These are phyloP conservation scores for Phytophthora melonis DNA, from an alignment of 352 stramenopile species.

Conservation along the genomic window DNA sequence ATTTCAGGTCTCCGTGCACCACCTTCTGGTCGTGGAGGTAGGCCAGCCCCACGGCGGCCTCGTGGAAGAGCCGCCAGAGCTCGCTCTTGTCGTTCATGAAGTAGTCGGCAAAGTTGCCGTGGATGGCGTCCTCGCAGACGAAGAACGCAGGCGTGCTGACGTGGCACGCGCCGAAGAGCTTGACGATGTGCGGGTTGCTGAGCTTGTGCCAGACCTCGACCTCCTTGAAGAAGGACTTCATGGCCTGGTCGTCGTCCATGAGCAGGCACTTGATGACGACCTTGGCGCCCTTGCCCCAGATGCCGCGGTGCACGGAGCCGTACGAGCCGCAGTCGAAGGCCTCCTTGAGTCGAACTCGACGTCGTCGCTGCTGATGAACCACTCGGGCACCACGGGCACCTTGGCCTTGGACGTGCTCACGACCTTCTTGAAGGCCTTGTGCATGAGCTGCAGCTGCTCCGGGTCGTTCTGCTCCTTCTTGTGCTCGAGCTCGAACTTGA, in stretches of 20 bases:
- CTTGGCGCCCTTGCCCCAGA: slow-evolving; percentile 9
- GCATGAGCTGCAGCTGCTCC: slow-evolving; percentile 20
- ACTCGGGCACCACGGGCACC: slow-evolving; percentile 1
- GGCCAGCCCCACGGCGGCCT: background rate
- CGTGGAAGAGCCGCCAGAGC: slow-evolving; percentile 1
- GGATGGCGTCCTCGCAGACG: slow-evolving; percentile 7
- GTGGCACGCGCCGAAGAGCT: slow-evolving; percentile 3
- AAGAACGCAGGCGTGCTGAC: slow-evolving; percentile 30
- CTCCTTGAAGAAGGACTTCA: slow-evolving; percentile 3
- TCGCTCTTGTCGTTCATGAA: slow-evolving; percentile 1
- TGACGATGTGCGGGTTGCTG: slow-evolving; percentile 7
- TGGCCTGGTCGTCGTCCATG: slow-evolving; percentile 3
- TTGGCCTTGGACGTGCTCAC: slow-evolving; percentile 8
- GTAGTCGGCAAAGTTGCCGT: slow-evolving; percentile 5
- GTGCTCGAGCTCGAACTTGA: slow-evolving; percentile 27
- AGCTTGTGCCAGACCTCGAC: slow-evolving; percentile 5
- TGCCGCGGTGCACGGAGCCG: slow-evolving; percentile 4
- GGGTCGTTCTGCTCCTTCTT: slow-evolving; percentile 16
- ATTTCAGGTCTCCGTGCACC: slow-evolving; percentile 91
- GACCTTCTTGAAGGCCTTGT: slow-evolving; percentile 12
- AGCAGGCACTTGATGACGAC: slow-evolving; percentile 13
- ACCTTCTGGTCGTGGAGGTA: slow-evolving; percentile 76
- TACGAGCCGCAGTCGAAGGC: slow-evolving; percentile 3
- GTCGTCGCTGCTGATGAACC: slow-evolving; percentile 4
- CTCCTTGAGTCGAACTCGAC: slow-evolving; percentile 5